Conservation (phyloP, 202 grass and related monocot species). For the Zoysia matrella region DNA sequence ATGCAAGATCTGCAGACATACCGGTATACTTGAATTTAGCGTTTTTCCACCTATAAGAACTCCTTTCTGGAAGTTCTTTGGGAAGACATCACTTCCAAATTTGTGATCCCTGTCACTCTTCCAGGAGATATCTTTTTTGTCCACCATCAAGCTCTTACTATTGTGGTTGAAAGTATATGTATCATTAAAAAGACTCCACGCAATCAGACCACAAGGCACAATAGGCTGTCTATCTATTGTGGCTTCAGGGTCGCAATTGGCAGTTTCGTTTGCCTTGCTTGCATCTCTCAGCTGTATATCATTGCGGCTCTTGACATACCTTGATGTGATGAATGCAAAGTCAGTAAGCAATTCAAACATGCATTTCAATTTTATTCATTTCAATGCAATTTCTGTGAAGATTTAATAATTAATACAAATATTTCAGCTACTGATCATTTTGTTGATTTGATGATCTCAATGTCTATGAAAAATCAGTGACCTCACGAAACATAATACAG, state of each 20-base stretch:
- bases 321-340: slow-evolving; percentile 40
- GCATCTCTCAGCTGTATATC: slow-evolving; percentile 69
- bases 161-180: slow-evolving; percentile 65
- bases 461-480: not conserved
- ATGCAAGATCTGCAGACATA: slow-evolving; percentile 54
- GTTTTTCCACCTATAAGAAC: slow-evolving; percentile 67
- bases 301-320: slow-evolving; percentile 96
- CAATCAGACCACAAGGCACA: slow-evolving; percentile 93
- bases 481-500: slow-evolving; percentile 7
- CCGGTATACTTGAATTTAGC: slow-evolving; percentile 54
- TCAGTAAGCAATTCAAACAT: not conserved
- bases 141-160: slow-evolving; percentile 44
- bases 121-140: slow-evolving; percentile 88
- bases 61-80: slow-evolving; percentile 81
- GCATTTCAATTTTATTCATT: not conserved
- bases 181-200: slow-evolving; percentile 96
- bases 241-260: slow-evolving; percentile 73
- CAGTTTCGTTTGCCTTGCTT: slow-evolving; percentile 43
- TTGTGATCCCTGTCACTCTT: slow-evolving; percentile 97
- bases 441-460: not conserved
- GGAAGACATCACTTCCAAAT: slow-evolving; percentile 86
- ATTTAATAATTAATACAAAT: slow-evolving; percentile 6
- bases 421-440: not conserved
- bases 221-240: slow-evolving; percentile 53
- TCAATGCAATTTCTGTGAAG: not conserved